Percentiles rank a stretch among this genome's conserved stretches.
Conservation (phyloP, 495 filamentous ascomycete genomes). For the Aspergillus asperescens region DNA sequence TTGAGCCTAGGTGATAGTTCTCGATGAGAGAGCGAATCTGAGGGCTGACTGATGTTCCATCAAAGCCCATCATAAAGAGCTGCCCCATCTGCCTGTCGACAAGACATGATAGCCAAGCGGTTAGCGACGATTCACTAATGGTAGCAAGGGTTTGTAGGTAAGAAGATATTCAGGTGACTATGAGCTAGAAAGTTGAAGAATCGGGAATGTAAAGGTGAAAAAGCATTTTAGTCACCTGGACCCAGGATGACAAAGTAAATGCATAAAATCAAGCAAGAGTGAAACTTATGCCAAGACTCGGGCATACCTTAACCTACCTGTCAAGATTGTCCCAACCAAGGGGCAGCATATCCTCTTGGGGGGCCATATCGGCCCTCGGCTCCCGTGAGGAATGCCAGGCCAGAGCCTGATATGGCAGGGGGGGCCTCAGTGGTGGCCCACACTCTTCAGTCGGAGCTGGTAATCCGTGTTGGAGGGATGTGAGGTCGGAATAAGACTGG, state of each 20-base stretch:
- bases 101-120: constrained; percentile 37
- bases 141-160: no score
- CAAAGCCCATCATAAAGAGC: constrained; percentile 94
- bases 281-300: constrained; percentile 15
- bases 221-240: no score
- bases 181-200: background rate
- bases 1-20: constrained; percentile 76
- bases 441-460: constrained; percentile 8
- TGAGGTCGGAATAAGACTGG: background rate
- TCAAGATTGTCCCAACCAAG: constrained; percentile 47
- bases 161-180: background rate
- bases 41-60: constrained; percentile 79
- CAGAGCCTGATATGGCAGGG: constrained; percentile 10
- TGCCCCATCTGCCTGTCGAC: constrained; percentile 63
- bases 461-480: constrained; percentile 7
- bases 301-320: constrained; percentile 43
- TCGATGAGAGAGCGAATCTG: constrained; percentile 81
- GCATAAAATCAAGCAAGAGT: background rate
- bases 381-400: constrained; percentile 33
- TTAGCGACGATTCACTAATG: no score
- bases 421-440: constrained; percentile 8
- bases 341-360: constrained; percentile 46
- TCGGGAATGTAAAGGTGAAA: background rate
- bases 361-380: constrained; percentile 43
- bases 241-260: background rate